These are phyloP conservation scores for Chlamydomonas sphaeroides DNA, from an alignment of 139 green algal genomes.

Conservation along the genomic window DNA sequence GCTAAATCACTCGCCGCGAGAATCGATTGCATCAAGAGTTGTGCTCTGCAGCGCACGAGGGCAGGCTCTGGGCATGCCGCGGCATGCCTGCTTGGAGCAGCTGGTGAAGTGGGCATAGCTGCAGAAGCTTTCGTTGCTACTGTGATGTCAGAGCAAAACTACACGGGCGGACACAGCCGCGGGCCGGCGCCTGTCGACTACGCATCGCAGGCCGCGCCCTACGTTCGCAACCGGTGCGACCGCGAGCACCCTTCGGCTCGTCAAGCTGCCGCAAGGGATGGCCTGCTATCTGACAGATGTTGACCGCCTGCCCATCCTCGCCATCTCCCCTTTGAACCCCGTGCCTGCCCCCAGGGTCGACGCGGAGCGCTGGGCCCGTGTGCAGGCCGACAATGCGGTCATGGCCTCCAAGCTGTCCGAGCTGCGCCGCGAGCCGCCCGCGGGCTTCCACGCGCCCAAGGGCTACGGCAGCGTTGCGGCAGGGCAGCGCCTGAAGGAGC, in stretches of 20 bases:
- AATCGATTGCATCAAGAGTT: not conserved
- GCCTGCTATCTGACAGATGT: no score
- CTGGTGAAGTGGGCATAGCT: not conserved
- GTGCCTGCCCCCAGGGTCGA: not conserved
- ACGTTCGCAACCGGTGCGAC: constrained; percentile 10
- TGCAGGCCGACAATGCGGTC: constrained; percentile 6
- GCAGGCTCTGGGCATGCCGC: no score
- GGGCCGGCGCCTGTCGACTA: not conserved
- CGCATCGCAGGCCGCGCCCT: not conserved
- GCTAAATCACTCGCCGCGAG: no score
- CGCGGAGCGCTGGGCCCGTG: not conserved
- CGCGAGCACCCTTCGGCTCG: no score
- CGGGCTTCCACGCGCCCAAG: constrained; percentile 17
- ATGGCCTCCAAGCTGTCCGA: constrained; percentile 16
- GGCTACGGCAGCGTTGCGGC: constrained; percentile 9
- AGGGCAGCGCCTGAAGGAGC: not conserved
- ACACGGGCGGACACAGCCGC: not conserved
- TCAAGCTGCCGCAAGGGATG: no score
- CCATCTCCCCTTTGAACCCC: no score
- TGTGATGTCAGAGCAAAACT: constrained; percentile 26
- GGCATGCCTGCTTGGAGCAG: no score
- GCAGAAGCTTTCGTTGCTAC: not conserved
- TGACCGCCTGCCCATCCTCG: not conserved
- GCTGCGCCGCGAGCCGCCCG: not conserved
- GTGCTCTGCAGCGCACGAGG: no score